These are phyloP conservation scores for Ophiocordyceps camponoti-saundersi DNA, from an alignment of 2,329 filamentous ascomycete species.

Conservation along the genomic window DNA sequence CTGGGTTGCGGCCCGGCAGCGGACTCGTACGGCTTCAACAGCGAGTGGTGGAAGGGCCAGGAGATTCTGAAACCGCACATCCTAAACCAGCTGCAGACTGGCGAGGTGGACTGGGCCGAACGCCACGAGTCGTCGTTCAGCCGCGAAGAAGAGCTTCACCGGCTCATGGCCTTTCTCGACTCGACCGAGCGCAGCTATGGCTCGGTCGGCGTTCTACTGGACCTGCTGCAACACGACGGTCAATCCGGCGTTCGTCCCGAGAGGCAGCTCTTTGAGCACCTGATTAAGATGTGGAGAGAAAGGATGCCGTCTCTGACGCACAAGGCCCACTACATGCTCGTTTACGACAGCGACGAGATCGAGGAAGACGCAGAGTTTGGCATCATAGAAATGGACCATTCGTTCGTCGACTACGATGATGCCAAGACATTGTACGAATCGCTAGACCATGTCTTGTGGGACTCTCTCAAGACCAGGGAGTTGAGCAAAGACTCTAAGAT, in stretches of 20 bases:
- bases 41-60: slow-evolving; percentile 45
- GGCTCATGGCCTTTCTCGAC: slow-evolving; percentile 46
- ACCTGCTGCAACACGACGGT: slow-evolving; percentile 13
- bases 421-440: slow-evolving; percentile 29
- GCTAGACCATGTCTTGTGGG: slow-evolving; percentile 31
- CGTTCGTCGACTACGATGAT: slow-evolving; percentile 16
- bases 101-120: slow-evolving; percentile 13
- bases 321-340: slow-evolving; percentile 11
- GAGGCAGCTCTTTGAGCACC: slow-evolving; percentile 25
- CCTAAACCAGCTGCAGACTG: slow-evolving; percentile 14
- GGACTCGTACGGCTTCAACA: slow-evolving; percentile 34
- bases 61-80: slow-evolving; percentile 25
- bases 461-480: slow-evolving; percentile 18
- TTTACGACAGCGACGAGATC: slow-evolving; percentile 13
- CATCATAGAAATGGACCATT: slow-evolving; percentile 23
- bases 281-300: slow-evolving; percentile 14
- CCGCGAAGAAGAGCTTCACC: slow-evolving; percentile 38
- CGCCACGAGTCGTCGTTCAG: slow-evolving; percentile 14
- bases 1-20: slow-evolving; percentile 24
- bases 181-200: slow-evolving; percentile 42
- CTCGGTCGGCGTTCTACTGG: slow-evolving; percentile 29
- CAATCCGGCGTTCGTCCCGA: slow-evolving; percentile 15
- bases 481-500: slow-evolving; percentile 20
- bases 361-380: slow-evolving; percentile 21
- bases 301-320: slow-evolving; percentile 15